A percentile compares a stretch with the other conserved stretches of the same genome.
Evolutionary conservation across 2,329 filamentous ascomycete genomes (phyloP).

Genomic region (Leptographium flavum): DNA sequence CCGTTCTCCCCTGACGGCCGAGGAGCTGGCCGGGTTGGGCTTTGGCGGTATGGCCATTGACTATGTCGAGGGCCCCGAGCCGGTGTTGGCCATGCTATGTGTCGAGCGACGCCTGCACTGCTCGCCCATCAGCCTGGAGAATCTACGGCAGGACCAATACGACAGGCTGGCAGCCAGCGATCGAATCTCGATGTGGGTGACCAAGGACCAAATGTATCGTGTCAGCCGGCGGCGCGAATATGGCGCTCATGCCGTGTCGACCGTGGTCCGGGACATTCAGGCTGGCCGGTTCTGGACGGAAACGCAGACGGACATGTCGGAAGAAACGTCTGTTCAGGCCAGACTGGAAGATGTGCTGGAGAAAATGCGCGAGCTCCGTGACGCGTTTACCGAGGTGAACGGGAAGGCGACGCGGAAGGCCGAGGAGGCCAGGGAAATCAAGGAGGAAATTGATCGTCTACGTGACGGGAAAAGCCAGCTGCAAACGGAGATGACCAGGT

Average conservation of each 20-base stretch:
- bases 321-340: slow-evolving; percentile 45
- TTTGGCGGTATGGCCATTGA: slow-evolving; percentile 73
- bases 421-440: slow-evolving; percentile 24
- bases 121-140: slow-evolving; percentile 48
- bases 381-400: slow-evolving; percentile 20
- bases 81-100: slow-evolving; percentile 81
- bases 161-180: slow-evolving; percentile 43
- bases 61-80: slow-evolving; percentile 63
- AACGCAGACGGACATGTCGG: slow-evolving; percentile 54
- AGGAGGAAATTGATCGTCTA: slow-evolving; percentile 31
- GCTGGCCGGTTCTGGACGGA: slow-evolving; percentile 60
- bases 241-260: slow-evolving; percentile 57
- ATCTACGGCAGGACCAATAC: slow-evolving; percentile 54
- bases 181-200: slow-evolving; percentile 54
- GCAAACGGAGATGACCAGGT: slow-evolving; percentile 52
- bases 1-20: slow-evolving; percentile 34
- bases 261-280: slow-evolving; percentile 45
- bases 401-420: slow-evolving; percentile 23
- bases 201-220: slow-evolving; percentile 47
- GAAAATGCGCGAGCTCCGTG: slow-evolving; percentile 21
- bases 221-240: slow-evolving; percentile 68
- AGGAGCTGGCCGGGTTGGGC: slow-evolving; percentile 44
- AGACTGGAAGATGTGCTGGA: slow-evolving; percentile 29
- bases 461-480: slow-evolving; percentile 49
- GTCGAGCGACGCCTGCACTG: slow-evolving; percentile 53